Conservation (phyloP, 2,329 filamentous ascomycete species). For the Microcyclospora tardicrescens region DNA sequence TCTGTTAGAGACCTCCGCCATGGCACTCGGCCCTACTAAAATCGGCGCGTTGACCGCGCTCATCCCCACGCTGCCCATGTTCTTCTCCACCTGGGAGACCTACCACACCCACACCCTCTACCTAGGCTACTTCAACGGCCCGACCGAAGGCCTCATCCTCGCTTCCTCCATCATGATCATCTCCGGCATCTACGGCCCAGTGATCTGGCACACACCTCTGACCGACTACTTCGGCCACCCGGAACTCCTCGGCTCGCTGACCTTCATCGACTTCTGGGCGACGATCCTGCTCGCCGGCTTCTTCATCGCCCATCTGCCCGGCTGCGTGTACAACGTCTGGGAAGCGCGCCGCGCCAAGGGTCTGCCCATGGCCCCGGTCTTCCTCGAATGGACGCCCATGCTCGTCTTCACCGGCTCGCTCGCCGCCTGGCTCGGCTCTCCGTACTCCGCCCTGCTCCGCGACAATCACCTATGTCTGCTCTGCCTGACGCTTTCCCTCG, state of each 20-base stretch:
- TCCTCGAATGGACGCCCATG: conserved; percentile 92
- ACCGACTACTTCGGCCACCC: conserved; percentile 52
- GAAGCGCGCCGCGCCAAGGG: conserved; percentile 58
- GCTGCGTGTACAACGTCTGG: conserved; percentile 77
- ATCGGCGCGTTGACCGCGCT: conserved; percentile 85
- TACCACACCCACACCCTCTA: conserved; percentile 98
- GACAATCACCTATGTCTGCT: conserved; percentile 87
- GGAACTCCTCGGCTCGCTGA: conserved; percentile 54
- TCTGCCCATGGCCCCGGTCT: conserved; percentile 66
- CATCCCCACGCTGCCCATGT: conserved; percentile 90
- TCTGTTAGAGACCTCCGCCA: conserved; percentile 79
- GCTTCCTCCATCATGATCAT: conserved; percentile 75
- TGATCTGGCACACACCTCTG: conserved; percentile 71
- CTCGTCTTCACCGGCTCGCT: conserved; percentile 63
- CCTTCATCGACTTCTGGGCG: conserved; percentile 83
- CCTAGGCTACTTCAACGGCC: conserved; percentile 91
- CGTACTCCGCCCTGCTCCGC: conserved; percentile 64
- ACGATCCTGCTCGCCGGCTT: conserved; percentile 38
- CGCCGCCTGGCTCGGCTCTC: conserved; percentile 77
- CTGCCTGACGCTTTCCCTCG: conserved; percentile 88
- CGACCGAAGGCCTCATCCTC: conserved; percentile 86
- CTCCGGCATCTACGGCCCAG: conserved; percentile 77
- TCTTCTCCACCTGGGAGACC: conserved; percentile 99
- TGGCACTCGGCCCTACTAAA: conserved; percentile 75
- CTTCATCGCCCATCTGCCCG: conserved; percentile 58